Evolutionary conservation across 78 protist species (phyloP), one percentile per base, ranked within the genome.

Genomic region (Polysphondylium violaceum): DNA sequence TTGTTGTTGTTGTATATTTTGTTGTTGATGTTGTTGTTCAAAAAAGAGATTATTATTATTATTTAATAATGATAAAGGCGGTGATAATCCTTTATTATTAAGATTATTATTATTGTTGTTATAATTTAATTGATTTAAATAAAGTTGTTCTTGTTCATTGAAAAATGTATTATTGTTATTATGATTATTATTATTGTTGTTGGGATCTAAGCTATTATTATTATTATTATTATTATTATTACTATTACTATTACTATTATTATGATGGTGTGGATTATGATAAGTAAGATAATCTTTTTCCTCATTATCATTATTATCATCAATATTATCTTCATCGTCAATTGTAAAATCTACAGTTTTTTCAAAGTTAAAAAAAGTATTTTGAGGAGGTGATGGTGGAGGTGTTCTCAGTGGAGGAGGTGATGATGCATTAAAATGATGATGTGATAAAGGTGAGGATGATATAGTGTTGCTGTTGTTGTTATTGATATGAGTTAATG

Each of bases 361-460:
- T n/a, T n/a, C n/a, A n/a, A n/a, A n/a, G 0, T 21, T 27, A 41
- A 41, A 19, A 2, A 14, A 41, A 41, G 6, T 14, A 40, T 25
- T 44, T 29, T 17, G 75, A 14, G 72, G 43, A 31, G 72, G 72
- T 53, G 43, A 33, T 27, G 76, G 44, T 29, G 78, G 78, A 5
- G 78, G 51, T 27, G 78, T 41, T 12, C 58, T 25, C 6, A 55
- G 60, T 50, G 78, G 43, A 9, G 78, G 51, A 33, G 78, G 78
- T 19, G 78, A 55, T 12, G 73, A 38, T 5, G 73, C n/a, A 11
- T 33, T n/a, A 36, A 38, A 29, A 7, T 44, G 44, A 6, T 29
- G 73, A 27, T 27, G 72, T 31, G 68, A 40, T 60, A 40, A 27
- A 31, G 68, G 71, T 7, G 73, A 65, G 40, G 33, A 38, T 38